Conservation (phyloP, 2,329 filamentous ascomycete species). For the Stachybotrys chartarum region DNA sequence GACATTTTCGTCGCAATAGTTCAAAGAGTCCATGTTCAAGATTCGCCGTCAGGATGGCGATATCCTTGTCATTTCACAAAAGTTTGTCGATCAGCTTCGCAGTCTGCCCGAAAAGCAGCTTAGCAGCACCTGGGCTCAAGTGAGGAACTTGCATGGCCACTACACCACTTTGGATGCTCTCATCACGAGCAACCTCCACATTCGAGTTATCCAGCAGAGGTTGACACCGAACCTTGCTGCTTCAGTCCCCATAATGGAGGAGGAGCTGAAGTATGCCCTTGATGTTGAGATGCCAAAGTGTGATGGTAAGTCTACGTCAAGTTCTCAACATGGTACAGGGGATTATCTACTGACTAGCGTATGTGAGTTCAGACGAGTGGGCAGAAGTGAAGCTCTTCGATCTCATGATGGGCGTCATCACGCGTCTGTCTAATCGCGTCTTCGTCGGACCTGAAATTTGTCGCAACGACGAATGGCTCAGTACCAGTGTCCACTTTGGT, state of each 20-base stretch:
- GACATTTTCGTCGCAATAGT: neutral
- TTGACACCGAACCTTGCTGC: conserved; percentile 2
- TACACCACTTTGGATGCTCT: neutral
- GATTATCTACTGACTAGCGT: no score
- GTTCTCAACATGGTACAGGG: no score
- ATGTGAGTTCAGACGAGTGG: neutral
- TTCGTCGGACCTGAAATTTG: neutral
- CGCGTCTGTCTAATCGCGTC: neutral
- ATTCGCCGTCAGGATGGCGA: neutral
- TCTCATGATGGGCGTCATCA: neutral
- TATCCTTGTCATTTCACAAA: conserved; percentile 3
- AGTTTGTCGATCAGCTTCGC: conserved; percentile 3
- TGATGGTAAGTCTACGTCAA: neutral
- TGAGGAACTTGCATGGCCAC: neutral
- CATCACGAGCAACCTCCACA: conserved; percentile 1
- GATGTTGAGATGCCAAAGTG: conserved; percentile 1
- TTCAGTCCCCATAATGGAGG: neutral
- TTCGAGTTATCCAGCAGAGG: neutral
- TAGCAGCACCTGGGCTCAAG: neutral
- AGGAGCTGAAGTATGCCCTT: conserved; percentile 3
- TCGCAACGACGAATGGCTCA: neutral
- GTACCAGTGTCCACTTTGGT: neutral
- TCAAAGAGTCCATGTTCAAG: conserved; percentile 2
- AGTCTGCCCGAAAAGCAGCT: conserved; percentile 1
- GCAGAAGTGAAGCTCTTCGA: neutral